Conservation (phyloP, 2,329 filamentous ascomycete species). For the Arthrobotrys entomopaga region DNA sequence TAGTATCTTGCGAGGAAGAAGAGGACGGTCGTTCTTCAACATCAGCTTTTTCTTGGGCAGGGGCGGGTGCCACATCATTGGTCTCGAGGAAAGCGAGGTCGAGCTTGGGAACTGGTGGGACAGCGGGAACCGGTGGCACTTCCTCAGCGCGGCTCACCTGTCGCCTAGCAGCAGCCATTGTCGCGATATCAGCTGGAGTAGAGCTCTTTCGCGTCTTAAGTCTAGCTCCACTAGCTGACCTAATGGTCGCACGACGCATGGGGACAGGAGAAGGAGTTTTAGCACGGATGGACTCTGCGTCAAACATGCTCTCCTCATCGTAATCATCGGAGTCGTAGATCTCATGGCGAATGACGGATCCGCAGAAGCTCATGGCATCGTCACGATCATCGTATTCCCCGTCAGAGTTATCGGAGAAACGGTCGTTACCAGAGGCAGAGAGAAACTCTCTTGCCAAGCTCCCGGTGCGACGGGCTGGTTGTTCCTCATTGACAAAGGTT, state of each 20-base stretch:
- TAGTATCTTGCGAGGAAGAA: slow-evolving; percentile 42
- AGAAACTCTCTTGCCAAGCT: slow-evolving; percentile 29
- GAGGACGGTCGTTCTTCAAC: slow-evolving; percentile 62
- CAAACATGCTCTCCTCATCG: slow-evolving; percentile 58
- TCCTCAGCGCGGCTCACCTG: slow-evolving; percentile 79
- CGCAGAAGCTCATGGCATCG: slow-evolving; percentile 71
- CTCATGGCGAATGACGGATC: slow-evolving; percentile 85
- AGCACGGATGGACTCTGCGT: slow-evolving; percentile 54
- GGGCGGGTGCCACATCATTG: slow-evolving; percentile 59
- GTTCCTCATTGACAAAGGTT: slow-evolving; percentile 18
- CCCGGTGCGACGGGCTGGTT: neutral
- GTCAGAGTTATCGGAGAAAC: slow-evolving; percentile 27
- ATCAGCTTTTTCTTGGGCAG: slow-evolving; percentile 65
- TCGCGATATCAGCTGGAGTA: slow-evolving; percentile 81
- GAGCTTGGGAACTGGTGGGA: slow-evolving; percentile 47
- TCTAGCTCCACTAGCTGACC: slow-evolving; percentile 79
- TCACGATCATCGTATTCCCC: slow-evolving; percentile 69
- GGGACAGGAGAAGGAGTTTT: slow-evolving; percentile 72
- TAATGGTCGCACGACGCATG: slow-evolving; percentile 86
- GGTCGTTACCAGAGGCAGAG: slow-evolving; percentile 1
- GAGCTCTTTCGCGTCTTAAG: slow-evolving; percentile 89
- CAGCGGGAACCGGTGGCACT: slow-evolving; percentile 56
- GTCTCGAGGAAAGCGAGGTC: slow-evolving; percentile 60
- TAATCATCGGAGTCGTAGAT: slow-evolving; percentile 64
- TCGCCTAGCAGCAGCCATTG: slow-evolving; percentile 86